Evolutionary conservation across 495 filamentous ascomycete genomes (phyloP).

Genomic region (Hyphodiscus hymeniophilus): DNA sequence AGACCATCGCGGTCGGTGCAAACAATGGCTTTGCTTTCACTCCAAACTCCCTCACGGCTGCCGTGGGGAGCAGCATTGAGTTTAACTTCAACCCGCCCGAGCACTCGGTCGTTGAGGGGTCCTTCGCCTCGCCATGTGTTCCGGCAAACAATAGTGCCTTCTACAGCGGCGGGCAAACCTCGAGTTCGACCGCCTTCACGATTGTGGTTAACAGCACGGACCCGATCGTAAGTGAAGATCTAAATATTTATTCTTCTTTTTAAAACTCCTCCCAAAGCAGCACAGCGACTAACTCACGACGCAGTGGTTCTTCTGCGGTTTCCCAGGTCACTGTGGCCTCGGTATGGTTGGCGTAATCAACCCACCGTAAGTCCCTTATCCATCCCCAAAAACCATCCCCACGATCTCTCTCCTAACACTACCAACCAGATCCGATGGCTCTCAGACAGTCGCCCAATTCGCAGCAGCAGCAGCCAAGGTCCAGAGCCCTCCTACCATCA

Average conservation of each 20-base stretch:
- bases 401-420: too few species aligned
- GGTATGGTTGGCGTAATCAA: constrained; percentile 41
- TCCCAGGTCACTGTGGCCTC: constrained; percentile 28
- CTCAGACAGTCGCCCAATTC: constrained; percentile 25
- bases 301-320: constrained; percentile 54
- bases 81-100: constrained; percentile 57
- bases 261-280: constrained; percentile 48
- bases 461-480: constrained; percentile 23
- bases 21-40: constrained; percentile 26
- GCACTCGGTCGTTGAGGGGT: constrained; percentile 52
- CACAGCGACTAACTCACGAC: constrained; percentile 53
- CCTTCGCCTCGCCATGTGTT: constrained; percentile 48
- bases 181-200: constrained; percentile 26
- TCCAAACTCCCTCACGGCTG: constrained; percentile 42
- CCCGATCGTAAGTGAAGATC: too few species aligned
- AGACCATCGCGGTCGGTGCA: too few species aligned
- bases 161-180: constrained; percentile 39
- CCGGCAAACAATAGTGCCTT: constrained; percentile 34
- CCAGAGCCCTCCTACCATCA: constrained; percentile 9
- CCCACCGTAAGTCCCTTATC: constrained; percentile 15
- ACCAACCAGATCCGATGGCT: constrained; percentile 21
- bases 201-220: constrained; percentile 42
- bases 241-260: constrained; percentile 44
- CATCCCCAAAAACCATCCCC: too few species aligned
- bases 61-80: constrained; percentile 44